Evolutionary conservation across 2,329 filamentous ascomycete species (phyloP).

Genomic region (Colletotrichum costaricense): DNA sequence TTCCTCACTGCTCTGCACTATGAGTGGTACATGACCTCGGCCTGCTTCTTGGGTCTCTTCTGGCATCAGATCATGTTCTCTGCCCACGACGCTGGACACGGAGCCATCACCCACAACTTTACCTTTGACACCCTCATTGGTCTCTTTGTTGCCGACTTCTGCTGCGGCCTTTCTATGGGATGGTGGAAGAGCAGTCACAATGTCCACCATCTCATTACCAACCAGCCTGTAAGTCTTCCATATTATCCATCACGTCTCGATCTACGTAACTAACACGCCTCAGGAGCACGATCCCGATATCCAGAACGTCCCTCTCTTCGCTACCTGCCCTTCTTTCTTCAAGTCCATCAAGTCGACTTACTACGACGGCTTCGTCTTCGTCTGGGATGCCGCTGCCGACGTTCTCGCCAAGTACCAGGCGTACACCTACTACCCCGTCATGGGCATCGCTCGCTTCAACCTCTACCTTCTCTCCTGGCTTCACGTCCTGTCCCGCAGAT

Average conservation of each 20-base stretch:
- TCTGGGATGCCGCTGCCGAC: constrained; percentile 71
- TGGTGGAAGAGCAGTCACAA: constrained; percentile 80
- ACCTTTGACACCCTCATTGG: constrained; percentile 68
- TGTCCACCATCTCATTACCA: constrained; percentile 75
- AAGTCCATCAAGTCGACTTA: constrained; percentile 71
- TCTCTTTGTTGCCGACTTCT: constrained; percentile 73
- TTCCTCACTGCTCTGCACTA: constrained; percentile 59
- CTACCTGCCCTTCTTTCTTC: constrained; percentile 74
- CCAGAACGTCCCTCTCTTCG: constrained; percentile 77
- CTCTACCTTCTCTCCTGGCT: constrained; percentile 76
- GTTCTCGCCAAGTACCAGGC: constrained; percentile 70
- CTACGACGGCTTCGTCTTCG: constrained; percentile 70
- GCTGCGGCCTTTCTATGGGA: constrained; percentile 73
- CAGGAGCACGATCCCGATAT: constrained; percentile 69
- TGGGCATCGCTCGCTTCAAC: constrained; percentile 78
- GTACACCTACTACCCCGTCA: constrained; percentile 76
- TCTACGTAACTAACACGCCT: constrained; percentile 26
- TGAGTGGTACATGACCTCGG: constrained; percentile 68
- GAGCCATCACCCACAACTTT: constrained; percentile 71
- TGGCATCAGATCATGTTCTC: constrained; percentile 79
- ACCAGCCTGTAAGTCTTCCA: constrained; percentile 60
- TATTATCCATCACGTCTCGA: not conserved
- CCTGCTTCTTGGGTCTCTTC: constrained; percentile 69
- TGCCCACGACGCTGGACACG: constrained; percentile 73
- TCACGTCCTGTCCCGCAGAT: constrained; percentile 68